These are phyloP conservation scores for Acacia pycnantha DNA, from an alignment of 331 rosid species.

Conservation along the genomic window DNA sequence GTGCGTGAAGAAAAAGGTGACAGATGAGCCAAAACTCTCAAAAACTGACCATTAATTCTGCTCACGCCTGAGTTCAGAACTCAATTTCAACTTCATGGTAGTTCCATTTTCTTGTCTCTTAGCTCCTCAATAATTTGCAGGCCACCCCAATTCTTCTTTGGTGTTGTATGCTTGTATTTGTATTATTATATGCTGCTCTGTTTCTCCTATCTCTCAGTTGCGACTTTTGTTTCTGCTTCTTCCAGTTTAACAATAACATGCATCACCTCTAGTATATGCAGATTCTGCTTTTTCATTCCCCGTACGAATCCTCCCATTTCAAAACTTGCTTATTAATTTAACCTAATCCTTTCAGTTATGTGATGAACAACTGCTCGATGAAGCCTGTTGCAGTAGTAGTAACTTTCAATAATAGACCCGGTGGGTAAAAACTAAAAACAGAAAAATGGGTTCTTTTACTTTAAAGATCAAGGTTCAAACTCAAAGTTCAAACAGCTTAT, in stretches of 20 bases:
- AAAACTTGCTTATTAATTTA: background rate
- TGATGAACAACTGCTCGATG: background rate
- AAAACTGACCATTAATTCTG: conserved; percentile 14
- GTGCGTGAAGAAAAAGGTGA: conserved; percentile 36
- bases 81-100: background rate
- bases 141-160: background rate
- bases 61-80: conserved; percentile 8
- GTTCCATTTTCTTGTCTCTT: background rate
- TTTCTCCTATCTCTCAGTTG: background rate
- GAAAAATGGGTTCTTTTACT: background rate
- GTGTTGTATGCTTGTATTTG: background rate
- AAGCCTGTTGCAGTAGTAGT: background rate
- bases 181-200: background rate
- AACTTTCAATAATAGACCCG: background rate
- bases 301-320: background rate
- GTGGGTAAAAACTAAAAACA: background rate
- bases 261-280: background rate
- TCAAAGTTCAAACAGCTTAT: background rate
- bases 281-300: conserved; percentile 3
- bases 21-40: conserved; percentile 30
- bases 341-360: background rate
- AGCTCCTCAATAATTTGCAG: background rate
- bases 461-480: background rate
- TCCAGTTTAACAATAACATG: background rate
- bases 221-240: conserved; percentile 18